phyloP scores from a whole-genome alignment of 371 early-diverging fungal species.

The Aphelidium insulamus region DNA sequence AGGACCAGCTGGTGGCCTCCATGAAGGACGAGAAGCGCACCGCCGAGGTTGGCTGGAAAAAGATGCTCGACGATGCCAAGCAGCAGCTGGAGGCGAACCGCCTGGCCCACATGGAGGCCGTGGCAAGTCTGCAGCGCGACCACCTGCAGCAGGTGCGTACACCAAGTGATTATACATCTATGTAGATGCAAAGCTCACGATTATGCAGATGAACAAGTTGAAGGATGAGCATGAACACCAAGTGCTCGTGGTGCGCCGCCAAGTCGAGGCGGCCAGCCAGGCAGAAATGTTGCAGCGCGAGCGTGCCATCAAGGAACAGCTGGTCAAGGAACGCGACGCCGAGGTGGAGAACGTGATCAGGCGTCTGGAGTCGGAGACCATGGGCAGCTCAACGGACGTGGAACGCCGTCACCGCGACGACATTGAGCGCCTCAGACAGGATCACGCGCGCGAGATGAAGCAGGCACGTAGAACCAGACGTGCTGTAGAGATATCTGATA shows the following conservation, averaged over 20 bases:
- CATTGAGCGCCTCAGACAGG: constrained; percentile 13
- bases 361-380: constrained; percentile 17
- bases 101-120: constrained; percentile 1
- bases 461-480: constrained; percentile 2
- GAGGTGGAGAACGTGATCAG: constrained; percentile 20
- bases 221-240: no score
- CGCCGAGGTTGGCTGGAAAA: no score
- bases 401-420: constrained; percentile 13
- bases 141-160: constrained; percentile 5
- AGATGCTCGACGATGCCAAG: constrained; percentile 8
- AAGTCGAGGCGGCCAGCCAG: no score
- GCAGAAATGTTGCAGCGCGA: constrained; percentile 8
- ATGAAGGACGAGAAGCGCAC: no score
- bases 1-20: constrained; percentile 6
- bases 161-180: constrained; percentile 6
- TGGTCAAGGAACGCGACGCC: constrained; percentile 17
- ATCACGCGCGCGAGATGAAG: constrained; percentile 15
- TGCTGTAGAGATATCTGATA: not conserved
- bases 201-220: constrained; percentile 6
- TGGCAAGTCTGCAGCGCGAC: constrained; percentile 10
- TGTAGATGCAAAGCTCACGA: constrained; percentile 10
- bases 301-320: constrained; percentile 11
- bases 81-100: constrained; percentile 7
- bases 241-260: no score
- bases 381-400: constrained; percentile 10